Evolutionary conservation across 2,329 filamentous ascomycete species (phyloP).

Genomic region (Colletotrichum sp.): DNA sequence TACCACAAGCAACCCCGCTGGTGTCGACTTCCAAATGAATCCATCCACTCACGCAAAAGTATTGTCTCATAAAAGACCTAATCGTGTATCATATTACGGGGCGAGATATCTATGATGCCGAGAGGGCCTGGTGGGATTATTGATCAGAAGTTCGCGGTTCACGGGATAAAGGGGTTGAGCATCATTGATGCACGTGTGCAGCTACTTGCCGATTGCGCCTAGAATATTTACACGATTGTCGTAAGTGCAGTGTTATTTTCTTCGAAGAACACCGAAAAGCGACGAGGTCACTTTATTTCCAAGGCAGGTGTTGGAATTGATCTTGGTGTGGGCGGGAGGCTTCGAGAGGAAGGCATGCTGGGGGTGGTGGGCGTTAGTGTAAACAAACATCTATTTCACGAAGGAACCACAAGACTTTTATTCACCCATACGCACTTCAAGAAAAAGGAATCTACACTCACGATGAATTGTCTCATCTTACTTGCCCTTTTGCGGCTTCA

Average conservation of each 20-base stretch:
- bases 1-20: constrained; percentile 32
- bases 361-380: background rate
- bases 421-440: background rate
- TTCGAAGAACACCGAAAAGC: background rate
- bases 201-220: constrained; percentile 22
- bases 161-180: constrained; percentile 9
- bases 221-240: constrained; percentile 20
- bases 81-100: constrained; percentile 21
- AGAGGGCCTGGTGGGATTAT: constrained; percentile 22
- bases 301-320: background rate
- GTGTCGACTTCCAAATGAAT: constrained; percentile 30
- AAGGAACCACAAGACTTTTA: background rate
- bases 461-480: accelerated
- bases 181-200: constrained; percentile 23
- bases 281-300: accelerated
- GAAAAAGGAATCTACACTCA: background rate
- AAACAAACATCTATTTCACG: background rate
- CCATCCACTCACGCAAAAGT: constrained; percentile 32
- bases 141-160: constrained; percentile 22
- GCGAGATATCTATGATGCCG: constrained; percentile 19
- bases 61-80: constrained; percentile 36
- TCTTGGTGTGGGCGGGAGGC: background rate
- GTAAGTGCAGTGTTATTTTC: background rate
- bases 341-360: background rate
- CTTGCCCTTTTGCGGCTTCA: background rate